Evolutionary conservation across 1,284 basidiomycete genomes (phyloP), one percentile per base, ranked within the genome.

Genomic region (Porodaedalea pini): DNA sequence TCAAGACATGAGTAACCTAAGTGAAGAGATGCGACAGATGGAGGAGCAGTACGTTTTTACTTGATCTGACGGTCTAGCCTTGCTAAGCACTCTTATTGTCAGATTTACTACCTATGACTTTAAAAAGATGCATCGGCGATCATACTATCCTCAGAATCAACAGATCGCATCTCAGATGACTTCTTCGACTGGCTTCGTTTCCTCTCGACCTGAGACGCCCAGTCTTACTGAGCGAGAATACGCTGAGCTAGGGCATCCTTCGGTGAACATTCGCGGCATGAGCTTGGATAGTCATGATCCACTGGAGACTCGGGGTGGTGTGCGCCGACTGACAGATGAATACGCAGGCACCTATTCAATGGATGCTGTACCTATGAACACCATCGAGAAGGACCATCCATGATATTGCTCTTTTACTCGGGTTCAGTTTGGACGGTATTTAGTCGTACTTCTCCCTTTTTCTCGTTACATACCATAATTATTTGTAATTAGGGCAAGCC

Each of bases 21-120:
- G 88, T 57, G 82, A 85, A 0, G 96, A 98, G 71, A 93, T 96
- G 90, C 78, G 91, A 56, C 88, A 94, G 75, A 97, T 98, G 93
- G 96, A 99, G 74, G 94, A 98, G 70, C 93, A 97, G 93, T 96
- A 66, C 64, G 90, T 80, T 23, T 43, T n/a, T 25, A 39, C 19
- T 19, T 47, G 19, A 25, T 17, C 37, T 41, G 32, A n/a, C 53
- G 31, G 41, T 11, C 39, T 4, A 17, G 17, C 23, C 19, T 32
- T 43, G 2, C 37, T 43, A 11, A 31, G 4, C 40, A 7, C 57
- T 48, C 32, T 56, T 8, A 49, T 48, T 23, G 17, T 25, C 43
- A 90, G 87, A 68, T 90, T 92, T 67, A 84, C 85, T 15, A 77
- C 83, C n/a, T 92, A 92, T 65, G 90, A 92, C 69, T 91, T 89